phyloP scores from a whole-genome alignment of 768 basidiomycete species.

The Tephrocybe sp. region DNA sequence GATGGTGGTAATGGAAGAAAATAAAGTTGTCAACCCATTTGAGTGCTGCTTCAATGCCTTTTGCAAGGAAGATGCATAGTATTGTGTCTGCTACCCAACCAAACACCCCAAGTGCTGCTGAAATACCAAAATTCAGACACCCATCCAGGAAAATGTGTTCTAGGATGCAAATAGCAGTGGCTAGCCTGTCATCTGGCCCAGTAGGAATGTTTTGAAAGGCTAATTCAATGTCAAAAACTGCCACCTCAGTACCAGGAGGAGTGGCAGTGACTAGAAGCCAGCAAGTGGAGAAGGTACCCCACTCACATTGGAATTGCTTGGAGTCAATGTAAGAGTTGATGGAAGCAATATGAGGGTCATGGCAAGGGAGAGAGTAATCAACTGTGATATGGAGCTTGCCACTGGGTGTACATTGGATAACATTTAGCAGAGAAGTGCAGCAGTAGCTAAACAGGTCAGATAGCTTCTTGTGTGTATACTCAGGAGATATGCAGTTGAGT shows the following conservation, averaged over 20 bases:
- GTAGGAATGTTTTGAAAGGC: slow-evolving; percentile 35
- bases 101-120: slow-evolving; percentile 29
- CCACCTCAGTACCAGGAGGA: slow-evolving; percentile 31
- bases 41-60: neutral
- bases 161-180: slow-evolving; percentile 21
- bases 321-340: too few relatives aligned
- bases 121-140: slow-evolving; percentile 28
- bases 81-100: slow-evolving; percentile 32
- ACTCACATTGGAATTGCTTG: slow-evolving; percentile 14
- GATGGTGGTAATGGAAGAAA: slow-evolving; percentile 20
- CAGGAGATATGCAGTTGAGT: too few relatives aligned
- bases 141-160: slow-evolving; percentile 20
- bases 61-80: slow-evolving; percentile 18
- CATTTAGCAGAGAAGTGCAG: too few relatives aligned
- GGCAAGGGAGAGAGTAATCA: too few relatives aligned
- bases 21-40: slow-evolving; percentile 30
- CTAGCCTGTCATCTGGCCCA: slow-evolving; percentile 13
- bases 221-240: slow-evolving; percentile 37
- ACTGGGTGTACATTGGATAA: too few relatives aligned
- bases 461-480: too few relatives aligned
- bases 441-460: too few relatives aligned
- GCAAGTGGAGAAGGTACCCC: slow-evolving; percentile 30
- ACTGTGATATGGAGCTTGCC: too few relatives aligned
- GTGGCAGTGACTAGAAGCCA: slow-evolving; percentile 24
- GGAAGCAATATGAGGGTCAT: too few relatives aligned